Percentiles rank a stretch among this genome's conserved stretches.
phyloP scores from a whole-genome alignment of 805 yeast genomes.

The Hanseniaspora thailandica region DNA sequence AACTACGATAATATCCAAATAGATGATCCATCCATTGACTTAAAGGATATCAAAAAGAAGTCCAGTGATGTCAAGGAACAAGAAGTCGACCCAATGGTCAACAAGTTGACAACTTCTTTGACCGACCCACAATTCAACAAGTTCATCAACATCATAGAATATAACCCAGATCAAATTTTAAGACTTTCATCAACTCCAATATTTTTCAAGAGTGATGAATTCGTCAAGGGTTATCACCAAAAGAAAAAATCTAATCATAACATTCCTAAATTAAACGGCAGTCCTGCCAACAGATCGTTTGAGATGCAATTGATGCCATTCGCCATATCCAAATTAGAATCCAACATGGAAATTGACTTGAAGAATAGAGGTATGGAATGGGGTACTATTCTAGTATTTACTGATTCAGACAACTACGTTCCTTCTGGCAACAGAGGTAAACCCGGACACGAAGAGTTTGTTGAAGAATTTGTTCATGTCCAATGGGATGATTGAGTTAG shows the following conservation, averaged over 20 bases:
- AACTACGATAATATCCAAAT: constrained; percentile 37
- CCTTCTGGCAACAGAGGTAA: constrained; percentile 48
- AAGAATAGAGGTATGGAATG: constrained; percentile 78
- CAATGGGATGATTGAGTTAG: constrained; percentile 61
- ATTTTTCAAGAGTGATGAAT: constrained; percentile 16
- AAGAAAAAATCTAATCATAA: not conserved
- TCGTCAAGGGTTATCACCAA: constrained; percentile 3
- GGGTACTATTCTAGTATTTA: constrained; percentile 84
- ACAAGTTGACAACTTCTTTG: constrained; percentile 41
- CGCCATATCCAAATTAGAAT: constrained; percentile 71
- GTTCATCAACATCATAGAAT: constrained; percentile 62
- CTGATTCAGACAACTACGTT: constrained; percentile 55
- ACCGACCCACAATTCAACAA: constrained; percentile 71
- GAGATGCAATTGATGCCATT: constrained; percentile 94
- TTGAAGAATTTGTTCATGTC: constrained; percentile 70
- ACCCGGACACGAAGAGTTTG: constrained; percentile 49
- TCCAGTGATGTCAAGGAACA: not conserved
- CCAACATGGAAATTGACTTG: constrained; percentile 30
- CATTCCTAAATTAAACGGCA: constrained; percentile 6
- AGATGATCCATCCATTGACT: constrained; percentile 35
- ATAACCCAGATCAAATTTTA: constrained; percentile 76
- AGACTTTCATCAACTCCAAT: constrained; percentile 33
- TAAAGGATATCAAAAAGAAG: constrained; percentile 24
- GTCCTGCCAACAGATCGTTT: constrained; percentile 44
- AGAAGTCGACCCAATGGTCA: constrained; percentile 33